phyloP scores from a whole-genome alignment of 495 filamentous ascomycete genomes.

The Thermothielavioides terrestris region DNA sequence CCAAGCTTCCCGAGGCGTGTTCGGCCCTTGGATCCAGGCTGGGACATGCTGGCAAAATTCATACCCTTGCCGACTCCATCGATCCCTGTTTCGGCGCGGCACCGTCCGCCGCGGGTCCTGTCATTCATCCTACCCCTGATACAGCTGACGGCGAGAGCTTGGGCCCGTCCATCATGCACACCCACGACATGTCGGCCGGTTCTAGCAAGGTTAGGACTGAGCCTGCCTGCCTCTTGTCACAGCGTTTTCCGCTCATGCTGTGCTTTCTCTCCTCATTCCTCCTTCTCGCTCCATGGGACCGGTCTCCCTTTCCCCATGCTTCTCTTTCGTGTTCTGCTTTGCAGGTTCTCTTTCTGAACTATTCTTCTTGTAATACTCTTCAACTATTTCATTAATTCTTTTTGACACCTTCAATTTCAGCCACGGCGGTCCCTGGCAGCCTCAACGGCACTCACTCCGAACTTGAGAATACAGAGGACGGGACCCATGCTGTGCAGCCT shows the following conservation, averaged over 20 bases:
- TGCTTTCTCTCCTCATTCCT: slow-evolving; percentile 7
- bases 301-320: slow-evolving; percentile 19
- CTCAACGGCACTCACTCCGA: neutral
- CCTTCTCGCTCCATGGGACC: slow-evolving; percentile 20
- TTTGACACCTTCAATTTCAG: neutral
- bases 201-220: slow-evolving; percentile 17
- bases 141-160: slow-evolving; percentile 11
- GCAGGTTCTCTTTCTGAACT: slow-evolving; percentile 5
- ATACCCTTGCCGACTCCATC: slow-evolving; percentile 3
- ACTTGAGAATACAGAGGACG: neutral
- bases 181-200: slow-evolving; percentile 16
- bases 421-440: neutral
- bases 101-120: slow-evolving; percentile 6
- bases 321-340: slow-evolving; percentile 4
- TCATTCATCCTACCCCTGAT: slow-evolving; percentile 16
- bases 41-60: slow-evolving; percentile 13
- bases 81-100: slow-evolving; percentile 11
- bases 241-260: slow-evolving; percentile 13
- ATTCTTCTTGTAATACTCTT: slow-evolving; percentile 4
- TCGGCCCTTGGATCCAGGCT: slow-evolving; percentile 17
- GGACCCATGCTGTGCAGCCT: slow-evolving; percentile 7
- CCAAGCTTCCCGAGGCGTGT: slow-evolving; percentile 14
- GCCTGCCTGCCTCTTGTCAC: slow-evolving; percentile 28
- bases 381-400: neutral
- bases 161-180: slow-evolving; percentile 20